Evolutionary conservation across 305 asterid genomes (phyloP).

Genomic region (Plantago lanceolata): DNA sequence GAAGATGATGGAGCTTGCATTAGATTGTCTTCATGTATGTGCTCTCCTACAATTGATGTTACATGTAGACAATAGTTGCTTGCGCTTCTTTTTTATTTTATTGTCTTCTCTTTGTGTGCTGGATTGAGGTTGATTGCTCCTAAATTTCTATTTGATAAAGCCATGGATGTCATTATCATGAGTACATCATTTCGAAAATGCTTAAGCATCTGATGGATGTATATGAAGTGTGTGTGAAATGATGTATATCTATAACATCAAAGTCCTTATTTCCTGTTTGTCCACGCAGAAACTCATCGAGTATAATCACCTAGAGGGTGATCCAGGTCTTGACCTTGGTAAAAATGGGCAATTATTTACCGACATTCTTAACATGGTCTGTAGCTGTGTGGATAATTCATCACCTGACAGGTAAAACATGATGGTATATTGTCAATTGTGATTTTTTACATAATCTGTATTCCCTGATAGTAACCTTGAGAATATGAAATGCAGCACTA

Average conservation of each 20-base stretch:
- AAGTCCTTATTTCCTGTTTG: slow-evolving; percentile 18
- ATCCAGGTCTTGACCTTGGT: slow-evolving; percentile 91
- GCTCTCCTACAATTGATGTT: slow-evolving; percentile 22
- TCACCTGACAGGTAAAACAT: slow-evolving; percentile 85
- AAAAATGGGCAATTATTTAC: slow-evolving; percentile 65
- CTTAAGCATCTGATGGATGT: slow-evolving; percentile 16
- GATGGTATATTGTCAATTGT: slow-evolving; percentile 21
- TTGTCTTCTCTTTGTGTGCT: slow-evolving; percentile 8
- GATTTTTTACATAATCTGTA: slow-evolving; percentile 21
- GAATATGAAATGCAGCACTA: slow-evolving; percentile 65
- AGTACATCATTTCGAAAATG: slow-evolving; percentile 9
- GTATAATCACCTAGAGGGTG: slow-evolving; percentile 96
- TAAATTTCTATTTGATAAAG: not conserved
- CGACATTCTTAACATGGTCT: slow-evolving; percentile 81
- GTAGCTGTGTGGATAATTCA: slow-evolving; percentile 87
- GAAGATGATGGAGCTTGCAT: slow-evolving; percentile 85
- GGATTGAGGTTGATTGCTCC: slow-evolving; percentile 6
- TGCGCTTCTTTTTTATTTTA: slow-evolving; percentile 8
- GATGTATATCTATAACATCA: slow-evolving; percentile 14
- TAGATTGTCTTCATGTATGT: slow-evolving; percentile 99
- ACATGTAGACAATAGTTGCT: not conserved
- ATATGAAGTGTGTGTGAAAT: slow-evolving; percentile 14
- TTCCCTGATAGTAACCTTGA: slow-evolving; percentile 30
- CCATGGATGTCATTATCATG: too few species aligned
- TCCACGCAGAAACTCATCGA: slow-evolving; percentile 89